Evolutionary conservation across 2,329 filamentous ascomycete genomes (phyloP).

Genomic region (Aspergillus transmontanensis): DNA sequence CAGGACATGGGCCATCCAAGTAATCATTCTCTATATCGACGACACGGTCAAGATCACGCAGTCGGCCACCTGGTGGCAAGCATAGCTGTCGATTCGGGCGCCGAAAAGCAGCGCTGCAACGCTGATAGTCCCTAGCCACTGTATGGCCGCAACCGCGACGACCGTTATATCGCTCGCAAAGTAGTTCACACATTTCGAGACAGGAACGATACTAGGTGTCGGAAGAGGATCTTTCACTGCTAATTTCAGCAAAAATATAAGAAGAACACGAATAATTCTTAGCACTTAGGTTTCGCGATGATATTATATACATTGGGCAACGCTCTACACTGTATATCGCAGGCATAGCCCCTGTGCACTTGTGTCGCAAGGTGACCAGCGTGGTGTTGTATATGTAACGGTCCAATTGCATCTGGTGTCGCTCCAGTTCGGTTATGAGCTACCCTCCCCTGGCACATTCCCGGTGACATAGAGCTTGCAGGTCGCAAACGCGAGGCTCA

Average conservation of each 20-base stretch:
- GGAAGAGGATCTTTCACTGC: not conserved
- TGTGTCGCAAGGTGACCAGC: not conserved
- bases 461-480: not conserved
- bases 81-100: not conserved
- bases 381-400: not conserved
- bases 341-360: no score
- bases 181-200: not conserved
- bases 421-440: not conserved
- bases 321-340: not conserved
- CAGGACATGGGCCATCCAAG: not conserved
- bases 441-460: not conserved
- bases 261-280: not conserved
- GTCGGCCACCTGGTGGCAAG: not conserved
- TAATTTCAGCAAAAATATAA: fast-evolving
- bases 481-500: not conserved
- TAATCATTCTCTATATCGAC: not conserved
- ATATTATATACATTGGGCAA: not conserved
- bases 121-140: not conserved
- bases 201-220: not conserved
- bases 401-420: not conserved
- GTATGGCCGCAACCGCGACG: not conserved
- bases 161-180: not conserved
- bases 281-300: not conserved
- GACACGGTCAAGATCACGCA: not conserved
- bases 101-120: not conserved